Base-by-base conservation (phyloP, 495 filamentous ascomycete species). In the Haplographium delicatum region DNA sequence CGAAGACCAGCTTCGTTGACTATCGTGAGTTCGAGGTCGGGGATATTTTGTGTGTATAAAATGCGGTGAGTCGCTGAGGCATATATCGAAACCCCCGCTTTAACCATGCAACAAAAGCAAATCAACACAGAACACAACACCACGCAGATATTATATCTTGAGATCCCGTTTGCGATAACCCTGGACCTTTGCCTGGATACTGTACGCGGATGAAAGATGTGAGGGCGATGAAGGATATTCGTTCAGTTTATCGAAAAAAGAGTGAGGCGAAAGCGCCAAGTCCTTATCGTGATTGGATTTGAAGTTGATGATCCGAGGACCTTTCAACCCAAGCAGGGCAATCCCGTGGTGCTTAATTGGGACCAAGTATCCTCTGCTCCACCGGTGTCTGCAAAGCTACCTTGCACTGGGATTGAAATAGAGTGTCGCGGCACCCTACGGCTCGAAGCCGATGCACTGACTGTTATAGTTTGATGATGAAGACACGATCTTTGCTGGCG, bases 1-100 rank as follows among this genome's bases (percentile, higher is more conserved):
- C 47, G 56, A 59, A 59, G 56, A 40, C 56, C 57, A 50, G 54
- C 50, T 61, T 57, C 58, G 6, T 38, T 37, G 43, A 22, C 37
- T 58, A 45, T 33, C n/a, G n/a, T n/a, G n/a, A 22, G 20, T 22
- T 27, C 11, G 3, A 28, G 22, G 30, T 47, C 22, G 15, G 16
- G 46, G 20, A 31, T 15, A 20, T 9, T 28, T n/a, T 7, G 23
- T 50, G 22, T 25, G 22, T 7, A 18, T 15, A 52, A 52, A 52
- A 38, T 52, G 50, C 50, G 50, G 50, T 52, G 50, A 52, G 50
- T 22, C 25, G 6, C n/a, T 41, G 26, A 39, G 33, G 45, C n/a
- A 33, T 35, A 20, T 13, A 6, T 27, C 23, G 19, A n/a, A n/a
- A 24, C 15, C 13, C 40, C n/a, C 20, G 15, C 50, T 25, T 24